Evolutionary conservation across 2,329 filamentous ascomycete species (phyloP), one percentile per base, ranked within the genome.

Genomic region (Xylariaceae sp.): DNA sequence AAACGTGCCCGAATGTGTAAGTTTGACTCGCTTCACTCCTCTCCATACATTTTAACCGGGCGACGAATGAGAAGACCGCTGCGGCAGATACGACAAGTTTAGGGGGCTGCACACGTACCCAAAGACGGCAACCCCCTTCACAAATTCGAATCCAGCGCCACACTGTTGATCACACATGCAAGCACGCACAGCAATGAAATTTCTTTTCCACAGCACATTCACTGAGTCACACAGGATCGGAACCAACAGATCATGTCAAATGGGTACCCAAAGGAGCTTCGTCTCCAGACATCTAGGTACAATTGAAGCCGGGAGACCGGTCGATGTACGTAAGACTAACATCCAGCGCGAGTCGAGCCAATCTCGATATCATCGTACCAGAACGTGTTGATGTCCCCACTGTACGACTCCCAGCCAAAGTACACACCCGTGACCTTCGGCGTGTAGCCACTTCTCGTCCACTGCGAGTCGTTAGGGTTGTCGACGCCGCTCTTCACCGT

Each of bases 341-440:
- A 83, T 32, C 80, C 79, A 59, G 80, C 70, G 32, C 78, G 71
- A 16, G 64, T 74, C 40, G 72, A 72, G 60, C 70, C 69, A 45
- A 84, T 66, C 6, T 68, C 74, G 58, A 84, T 74, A 62, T 85
- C 81, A 59, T 85, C 81, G 57, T 83, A 84, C 80, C 80, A 84
- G 61, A 84, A 78, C 1, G 81, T 85, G 67, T 84, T 84, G 2
- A 72, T 68, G 55, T 81, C 80, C 0, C 80, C 80, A 9, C 80
- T 79, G 59, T 85, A 85, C 4, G 76, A 79, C 72, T 85, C 81
- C 81, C 81, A 84, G 0, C 81, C 81, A 57, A 84, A 84, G 68
- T 84, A 81, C 26, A 84, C 70, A 7, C 65, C 80, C 0, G 76
- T 77, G 51, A 81, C 70, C 63, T 78, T 78, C 4, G 81, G 80